Conservation (phyloP, 2,329 filamentous ascomycete species). For the Colletotrichum destructivum region DNA sequence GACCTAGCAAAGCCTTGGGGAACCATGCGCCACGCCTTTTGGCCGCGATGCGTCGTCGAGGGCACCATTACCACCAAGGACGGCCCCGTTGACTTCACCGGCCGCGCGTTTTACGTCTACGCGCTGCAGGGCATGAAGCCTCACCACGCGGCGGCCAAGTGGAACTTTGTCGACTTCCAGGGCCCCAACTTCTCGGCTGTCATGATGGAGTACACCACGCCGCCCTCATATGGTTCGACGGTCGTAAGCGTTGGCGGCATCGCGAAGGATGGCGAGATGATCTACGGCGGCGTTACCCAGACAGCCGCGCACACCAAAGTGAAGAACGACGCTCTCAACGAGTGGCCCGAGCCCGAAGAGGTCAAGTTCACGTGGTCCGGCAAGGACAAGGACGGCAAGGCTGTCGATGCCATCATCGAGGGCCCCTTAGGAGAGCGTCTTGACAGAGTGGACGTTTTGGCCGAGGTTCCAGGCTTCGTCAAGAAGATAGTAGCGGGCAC, state of each 20-base stretch:
- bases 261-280: conserved; percentile 83
- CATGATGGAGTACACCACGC: conserved; percentile 97
- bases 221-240: conserved; percentile 91
- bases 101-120: conserved; percentile 84
- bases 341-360: conserved; percentile 89
- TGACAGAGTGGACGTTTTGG: conserved; percentile 96
- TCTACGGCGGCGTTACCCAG: conserved; percentile 79
- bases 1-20: conserved; percentile 92
- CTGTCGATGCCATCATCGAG: conserved; percentile 78
- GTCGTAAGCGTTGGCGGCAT: conserved; percentile 87
- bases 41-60: conserved; percentile 87
- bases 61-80: conserved; percentile 88
- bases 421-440: conserved; percentile 77
- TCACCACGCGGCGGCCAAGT: conserved; percentile 91
- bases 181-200: conserved; percentile 88
- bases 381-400: conserved; percentile 81
- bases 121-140: conserved; percentile 99
- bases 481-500: conserved; percentile 93
- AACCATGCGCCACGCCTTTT: conserved; percentile 91
- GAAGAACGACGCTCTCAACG: conserved; percentile 81
- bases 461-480: conserved; percentile 94
- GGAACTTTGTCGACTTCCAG: conserved; percentile 97
- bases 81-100: conserved; percentile 85
- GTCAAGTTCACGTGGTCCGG: conserved; percentile 85
- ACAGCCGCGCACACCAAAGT: conserved; percentile 78